phyloP scores from a whole-genome alignment of 2,329 filamentous ascomycete species.

The Teratosphaeria nubilosa region DNA sequence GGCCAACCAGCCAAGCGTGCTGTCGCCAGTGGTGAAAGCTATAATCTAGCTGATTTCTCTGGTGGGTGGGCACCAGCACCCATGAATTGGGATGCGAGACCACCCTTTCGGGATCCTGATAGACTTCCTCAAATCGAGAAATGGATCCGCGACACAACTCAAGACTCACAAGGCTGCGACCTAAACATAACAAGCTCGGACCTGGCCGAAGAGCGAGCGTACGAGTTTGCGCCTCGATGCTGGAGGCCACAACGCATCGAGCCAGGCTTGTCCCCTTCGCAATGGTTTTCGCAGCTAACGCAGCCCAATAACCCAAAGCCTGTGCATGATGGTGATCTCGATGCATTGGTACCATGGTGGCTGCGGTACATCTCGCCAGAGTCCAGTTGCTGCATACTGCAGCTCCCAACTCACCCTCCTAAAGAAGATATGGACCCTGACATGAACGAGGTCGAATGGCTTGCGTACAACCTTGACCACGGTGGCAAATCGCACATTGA shows the following conservation, averaged over 20 bases:
- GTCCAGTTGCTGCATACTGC: conserved; percentile 6
- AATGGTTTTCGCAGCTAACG: conserved; percentile 19
- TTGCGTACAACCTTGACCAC: conserved; percentile 15
- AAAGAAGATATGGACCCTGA: conserved; percentile 20
- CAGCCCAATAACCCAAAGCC: conserved; percentile 11
- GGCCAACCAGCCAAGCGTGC: conserved; percentile 7
- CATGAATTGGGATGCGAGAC: conserved; percentile 35
- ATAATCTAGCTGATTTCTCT: conserved; percentile 30
- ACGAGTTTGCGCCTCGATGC: conserved; percentile 16
- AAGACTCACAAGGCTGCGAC: neutral
- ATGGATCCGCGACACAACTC: conserved; percentile 14
- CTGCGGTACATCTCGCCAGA: conserved; percentile 7
- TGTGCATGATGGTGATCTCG: conserved; percentile 17
- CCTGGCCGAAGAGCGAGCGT: neutral
- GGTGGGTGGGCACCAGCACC: conserved; percentile 38
- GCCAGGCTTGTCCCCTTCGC: conserved; percentile 13
- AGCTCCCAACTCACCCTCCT: conserved; percentile 7
- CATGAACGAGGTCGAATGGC: conserved; percentile 15
- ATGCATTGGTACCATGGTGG: conserved; percentile 25
- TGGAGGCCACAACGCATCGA: conserved; percentile 22
- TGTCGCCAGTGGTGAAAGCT: conserved; percentile 1
- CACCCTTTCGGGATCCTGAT: conserved; percentile 17
- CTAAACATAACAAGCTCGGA: neutral
- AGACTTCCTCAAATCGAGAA: conserved; percentile 15
- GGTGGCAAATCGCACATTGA: conserved; percentile 17